Percentiles rank a stretch among this genome's conserved stretches.
These are phyloP conservation scores for Meira miltonrushii DNA, from an alignment of 1,284 basidiomycete species.

Conservation along the genomic window DNA sequence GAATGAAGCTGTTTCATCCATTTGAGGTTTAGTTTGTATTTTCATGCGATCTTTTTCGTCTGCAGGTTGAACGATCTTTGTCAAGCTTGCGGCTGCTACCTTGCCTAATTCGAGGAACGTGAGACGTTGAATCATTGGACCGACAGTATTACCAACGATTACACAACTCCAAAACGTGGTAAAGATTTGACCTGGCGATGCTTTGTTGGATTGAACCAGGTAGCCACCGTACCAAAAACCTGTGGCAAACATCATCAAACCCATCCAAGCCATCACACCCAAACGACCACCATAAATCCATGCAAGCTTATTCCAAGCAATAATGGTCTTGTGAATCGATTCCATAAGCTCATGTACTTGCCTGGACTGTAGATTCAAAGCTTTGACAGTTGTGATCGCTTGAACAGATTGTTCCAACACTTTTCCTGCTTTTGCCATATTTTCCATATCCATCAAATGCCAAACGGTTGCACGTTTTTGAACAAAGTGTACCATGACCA, in stretches of 20 bases:
- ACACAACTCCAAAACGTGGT: constrained; percentile 94
- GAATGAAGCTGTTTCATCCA: too few species aligned
- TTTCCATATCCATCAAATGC: constrained; percentile 66
- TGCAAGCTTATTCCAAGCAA: constrained; percentile 57
- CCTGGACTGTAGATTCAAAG: constrained; percentile 74
- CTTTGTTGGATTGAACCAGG: constrained; percentile 69
- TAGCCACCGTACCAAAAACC: constrained; percentile 93
- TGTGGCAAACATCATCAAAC: constrained; percentile 56
- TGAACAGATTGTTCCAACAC: constrained; percentile 71
- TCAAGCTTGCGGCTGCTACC: constrained; percentile 68
- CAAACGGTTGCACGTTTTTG: constrained; percentile 63
- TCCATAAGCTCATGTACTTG: constrained; percentile 60
- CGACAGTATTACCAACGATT: constrained; percentile 77
- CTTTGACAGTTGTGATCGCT: constrained; percentile 87
- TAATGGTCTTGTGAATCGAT: constrained; percentile 59
- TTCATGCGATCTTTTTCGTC: too few species aligned
- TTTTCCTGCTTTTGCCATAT: constrained; percentile 68
- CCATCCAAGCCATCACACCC: constrained; percentile 54
- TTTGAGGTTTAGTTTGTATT: too few species aligned
- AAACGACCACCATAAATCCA: constrained; percentile 68
- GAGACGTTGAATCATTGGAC: constrained; percentile 76
- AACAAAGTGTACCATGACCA: constrained; percentile 64
- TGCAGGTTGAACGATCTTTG: too few species aligned
- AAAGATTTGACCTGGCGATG: constrained; percentile 74
- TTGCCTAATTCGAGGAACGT: constrained; percentile 79